Evolutionary conservation across 2,329 filamentous ascomycete species (phyloP).

Genomic region (Aspergillus chevalieri): DNA sequence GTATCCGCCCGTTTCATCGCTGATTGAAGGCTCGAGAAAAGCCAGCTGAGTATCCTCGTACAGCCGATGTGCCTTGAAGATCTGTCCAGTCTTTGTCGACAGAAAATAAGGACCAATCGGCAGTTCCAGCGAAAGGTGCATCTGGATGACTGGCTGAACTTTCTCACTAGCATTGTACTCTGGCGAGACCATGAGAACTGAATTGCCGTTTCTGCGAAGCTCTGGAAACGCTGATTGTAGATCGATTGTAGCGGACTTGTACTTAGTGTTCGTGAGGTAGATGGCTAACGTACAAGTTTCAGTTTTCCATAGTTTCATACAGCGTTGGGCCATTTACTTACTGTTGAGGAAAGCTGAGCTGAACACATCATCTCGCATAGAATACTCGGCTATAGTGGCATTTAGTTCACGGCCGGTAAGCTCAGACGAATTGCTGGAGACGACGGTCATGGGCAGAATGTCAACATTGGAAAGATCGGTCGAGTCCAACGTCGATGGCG

Average conservation of each 20-base stretch:
- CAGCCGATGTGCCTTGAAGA: constrained; percentile 46
- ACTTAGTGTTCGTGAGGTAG: too few relatives aligned
- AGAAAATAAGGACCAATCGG: constrained; percentile 48
- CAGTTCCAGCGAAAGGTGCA: constrained; percentile 15
- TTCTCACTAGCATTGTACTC: neutral
- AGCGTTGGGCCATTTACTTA: too few relatives aligned
- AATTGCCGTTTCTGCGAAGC: neutral
- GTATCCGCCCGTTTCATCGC: constrained; percentile 12
- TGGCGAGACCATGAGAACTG: constrained; percentile 2
- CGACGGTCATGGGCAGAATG: constrained; percentile 12
- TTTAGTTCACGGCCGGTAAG: constrained; percentile 1
- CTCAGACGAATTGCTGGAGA: constrained; percentile 3
- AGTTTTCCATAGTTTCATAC: too few relatives aligned
- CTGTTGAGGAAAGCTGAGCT: constrained; percentile 8
- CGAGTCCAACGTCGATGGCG: neutral
- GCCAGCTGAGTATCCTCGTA: constrained; percentile 47
- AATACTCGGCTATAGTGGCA: constrained; percentile 9
- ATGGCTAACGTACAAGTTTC: too few relatives aligned
- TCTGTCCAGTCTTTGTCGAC: constrained; percentile 34
- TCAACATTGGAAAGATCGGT: constrained; percentile 4
- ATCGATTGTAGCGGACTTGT: neutral
- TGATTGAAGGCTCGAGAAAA: constrained; percentile 44
- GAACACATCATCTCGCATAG: constrained; percentile 12
- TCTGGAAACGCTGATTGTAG: neutral
- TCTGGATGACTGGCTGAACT: neutral